These are phyloP conservation scores for Arthrocladium fulminans DNA, from an alignment of 2,329 filamentous ascomycete genomes.

Conservation along the genomic window DNA sequence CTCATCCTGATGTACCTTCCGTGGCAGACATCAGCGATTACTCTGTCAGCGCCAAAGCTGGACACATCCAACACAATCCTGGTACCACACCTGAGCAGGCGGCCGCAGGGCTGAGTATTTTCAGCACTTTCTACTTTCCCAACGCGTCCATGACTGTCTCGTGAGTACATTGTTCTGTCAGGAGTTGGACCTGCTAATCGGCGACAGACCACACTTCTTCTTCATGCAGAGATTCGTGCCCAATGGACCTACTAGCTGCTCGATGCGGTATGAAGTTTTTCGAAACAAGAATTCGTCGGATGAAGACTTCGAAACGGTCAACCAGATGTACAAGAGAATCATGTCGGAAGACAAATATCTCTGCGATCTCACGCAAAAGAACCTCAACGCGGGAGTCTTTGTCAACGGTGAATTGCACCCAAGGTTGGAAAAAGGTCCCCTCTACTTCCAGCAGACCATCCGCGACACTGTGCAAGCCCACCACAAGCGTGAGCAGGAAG, in stretches of 20 bases:
- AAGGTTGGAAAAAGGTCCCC: constrained; percentile 49
- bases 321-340: constrained; percentile 53
- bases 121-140: constrained; percentile 21
- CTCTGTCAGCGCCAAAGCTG: constrained; percentile 43
- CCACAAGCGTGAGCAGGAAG: constrained; percentile 38
- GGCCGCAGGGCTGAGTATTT: constrained; percentile 12
- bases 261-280: constrained; percentile 56
- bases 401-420: constrained; percentile 57
- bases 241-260: constrained; percentile 40
- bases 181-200: constrained; percentile 6
- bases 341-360: constrained; percentile 58
- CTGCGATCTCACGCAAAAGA: constrained; percentile 51
- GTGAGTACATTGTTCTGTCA: constrained; percentile 13
- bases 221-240: constrained; percentile 57
- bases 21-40: constrained; percentile 48
- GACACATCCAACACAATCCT: constrained; percentile 48
- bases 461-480: constrained; percentile 44
- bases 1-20: constrained; percentile 47
- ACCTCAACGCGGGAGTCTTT: constrained; percentile 54
- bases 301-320: constrained; percentile 51
- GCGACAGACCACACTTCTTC: constrained; percentile 49
- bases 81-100: constrained; percentile 22
- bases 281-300: constrained; percentile 52
- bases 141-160: constrained; percentile 18
- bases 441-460: constrained; percentile 48